Conservation (phyloP, 2,329 filamentous ascomycete species). For the Fusarium sp. region DNA sequence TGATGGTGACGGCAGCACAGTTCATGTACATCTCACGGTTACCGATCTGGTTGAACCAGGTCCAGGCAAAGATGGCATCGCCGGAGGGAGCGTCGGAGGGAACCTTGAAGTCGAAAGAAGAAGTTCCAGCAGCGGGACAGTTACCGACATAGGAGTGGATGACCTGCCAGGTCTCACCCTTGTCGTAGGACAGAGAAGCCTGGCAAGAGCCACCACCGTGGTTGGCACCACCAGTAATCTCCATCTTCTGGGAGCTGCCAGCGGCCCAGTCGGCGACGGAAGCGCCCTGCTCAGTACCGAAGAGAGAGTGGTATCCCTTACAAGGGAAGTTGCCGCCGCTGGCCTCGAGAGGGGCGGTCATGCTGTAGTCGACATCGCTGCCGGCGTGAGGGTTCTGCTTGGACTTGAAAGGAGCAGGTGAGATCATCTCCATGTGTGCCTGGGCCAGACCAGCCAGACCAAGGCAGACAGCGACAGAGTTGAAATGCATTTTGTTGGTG, state of each 20-base stretch:
- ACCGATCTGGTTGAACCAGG: constrained; percentile 80
- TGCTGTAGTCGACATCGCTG: constrained; percentile 74
- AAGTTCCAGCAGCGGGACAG: constrained; percentile 60
- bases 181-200: constrained; percentile 78
- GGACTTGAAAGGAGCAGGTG: constrained; percentile 65
- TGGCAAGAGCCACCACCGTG: constrained; percentile 83
- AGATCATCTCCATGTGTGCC: constrained; percentile 69
- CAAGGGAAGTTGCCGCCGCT: constrained; percentile 78
- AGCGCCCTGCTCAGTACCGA: constrained; percentile 62
- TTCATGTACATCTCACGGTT: constrained; percentile 92
- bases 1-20: constrained; percentile 77
- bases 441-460: constrained; percentile 58
- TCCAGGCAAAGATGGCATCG: constrained; percentile 79
- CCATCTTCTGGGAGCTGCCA: constrained; percentile 72
- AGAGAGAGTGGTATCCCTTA: constrained; percentile 70
- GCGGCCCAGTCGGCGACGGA: constrained; percentile 71
- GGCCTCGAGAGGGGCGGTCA: constrained; percentile 73
- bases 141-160: constrained; percentile 68
- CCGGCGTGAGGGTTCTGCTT: constrained; percentile 62
- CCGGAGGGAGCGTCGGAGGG: constrained; percentile 70
- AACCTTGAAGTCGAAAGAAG: constrained; percentile 73
- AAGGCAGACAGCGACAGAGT: constrained; percentile 55
- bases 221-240: constrained; percentile 69
- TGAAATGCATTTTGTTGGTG: constrained; percentile 54
- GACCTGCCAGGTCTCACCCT: constrained; percentile 77